Evolutionary conservation across 768 basidiomycete species (phyloP), one percentile per base, ranked within the genome.

Genomic region (Cystofilobasidium bisporidii): DNA sequence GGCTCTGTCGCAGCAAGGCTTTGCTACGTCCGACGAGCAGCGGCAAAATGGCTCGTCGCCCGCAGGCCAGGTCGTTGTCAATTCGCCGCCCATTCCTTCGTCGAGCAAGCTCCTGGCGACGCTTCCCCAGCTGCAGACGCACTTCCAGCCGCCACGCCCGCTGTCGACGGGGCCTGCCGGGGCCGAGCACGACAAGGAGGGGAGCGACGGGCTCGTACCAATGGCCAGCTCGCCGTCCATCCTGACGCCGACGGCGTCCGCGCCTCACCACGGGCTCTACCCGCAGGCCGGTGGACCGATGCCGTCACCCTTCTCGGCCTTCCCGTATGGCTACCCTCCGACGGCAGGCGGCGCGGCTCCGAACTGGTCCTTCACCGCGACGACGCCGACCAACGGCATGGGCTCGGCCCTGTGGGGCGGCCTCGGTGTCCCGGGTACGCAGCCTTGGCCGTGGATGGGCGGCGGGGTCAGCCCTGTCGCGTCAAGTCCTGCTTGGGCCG

Each of bases 81-180:
- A 6, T 24, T 41, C 60, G 30, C 53, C 53, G 53, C 60, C 60
- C 2, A 26, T 47, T 9, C 22, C 36, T 9, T 45, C 60, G 17
- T 43, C n/a, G 20, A 41, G 40, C 24, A 61, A 43, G 26, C 60
- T 41, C 30, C 40, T 61, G 40, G 24, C 60, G 24, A 61, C 15
- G n/a, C 20, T 61, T 40, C 60, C 60, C 33, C 60, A 61, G 40
- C 60, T 61, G 6, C 60, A 61, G 40, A 61, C 60, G 28, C 40
- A 36, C 18, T 61, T 61, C n/a, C 60, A 56, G 53, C 53, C 28
- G 4, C 53, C 53, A 8, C 15, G 28, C 2, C 28, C 12, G 14
- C 28, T 14, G 10, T 32, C 53, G 53, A 32, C 47, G n/a, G 47
- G 4, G 24, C 22, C 47, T 1, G n/a, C 22, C 3, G 53, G 3